These are phyloP conservation scores for Crithidia sp. DNA, from an alignment of 208 protist genomes.

Conservation along the genomic window DNA sequence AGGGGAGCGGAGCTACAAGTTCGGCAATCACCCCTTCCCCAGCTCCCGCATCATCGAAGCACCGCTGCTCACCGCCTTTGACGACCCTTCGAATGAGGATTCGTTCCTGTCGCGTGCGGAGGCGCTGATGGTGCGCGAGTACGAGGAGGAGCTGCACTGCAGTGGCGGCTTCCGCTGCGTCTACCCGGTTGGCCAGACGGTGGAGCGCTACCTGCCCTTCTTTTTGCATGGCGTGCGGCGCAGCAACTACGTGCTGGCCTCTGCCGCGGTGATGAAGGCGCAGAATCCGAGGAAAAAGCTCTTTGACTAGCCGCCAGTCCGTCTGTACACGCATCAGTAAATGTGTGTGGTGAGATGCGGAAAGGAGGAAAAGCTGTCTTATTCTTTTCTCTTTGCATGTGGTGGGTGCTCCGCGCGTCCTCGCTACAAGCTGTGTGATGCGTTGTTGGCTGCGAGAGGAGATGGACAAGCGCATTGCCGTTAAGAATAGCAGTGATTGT, in stretches of 20 bases:
- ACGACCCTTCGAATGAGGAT: constrained; percentile 62
- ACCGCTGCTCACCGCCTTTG: constrained; percentile 62
- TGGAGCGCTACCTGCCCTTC: constrained; percentile 70
- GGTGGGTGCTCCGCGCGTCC: too few relatives aligned
- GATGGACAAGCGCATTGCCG: too few relatives aligned
- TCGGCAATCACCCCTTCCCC: constrained; percentile 67
- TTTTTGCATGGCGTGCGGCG: constrained; percentile 82
- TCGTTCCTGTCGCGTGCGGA: constrained; percentile 71
- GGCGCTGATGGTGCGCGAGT: constrained; percentile 71
- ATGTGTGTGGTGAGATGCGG: neutral
- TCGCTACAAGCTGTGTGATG: too few relatives aligned
- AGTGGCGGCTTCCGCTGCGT: constrained; percentile 81
- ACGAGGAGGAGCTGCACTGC: constrained; percentile 84
- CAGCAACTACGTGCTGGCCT: constrained; percentile 87
- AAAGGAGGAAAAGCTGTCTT: neutral
- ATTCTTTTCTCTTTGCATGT: neutral
- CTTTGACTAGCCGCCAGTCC: neutral
- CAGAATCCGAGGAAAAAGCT: constrained; percentile 23
- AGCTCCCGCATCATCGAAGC: constrained; percentile 44
- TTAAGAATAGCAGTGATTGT: too few relatives aligned
- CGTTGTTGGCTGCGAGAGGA: too few relatives aligned
- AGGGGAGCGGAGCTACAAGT: constrained; percentile 64
- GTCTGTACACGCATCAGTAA: neutral
- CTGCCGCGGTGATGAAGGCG: constrained; percentile 54
- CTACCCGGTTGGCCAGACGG: constrained; percentile 68